Evolutionary conservation across 495 filamentous ascomycete species (phyloP).

Genomic region (Schizothecium vesticola): DNA sequence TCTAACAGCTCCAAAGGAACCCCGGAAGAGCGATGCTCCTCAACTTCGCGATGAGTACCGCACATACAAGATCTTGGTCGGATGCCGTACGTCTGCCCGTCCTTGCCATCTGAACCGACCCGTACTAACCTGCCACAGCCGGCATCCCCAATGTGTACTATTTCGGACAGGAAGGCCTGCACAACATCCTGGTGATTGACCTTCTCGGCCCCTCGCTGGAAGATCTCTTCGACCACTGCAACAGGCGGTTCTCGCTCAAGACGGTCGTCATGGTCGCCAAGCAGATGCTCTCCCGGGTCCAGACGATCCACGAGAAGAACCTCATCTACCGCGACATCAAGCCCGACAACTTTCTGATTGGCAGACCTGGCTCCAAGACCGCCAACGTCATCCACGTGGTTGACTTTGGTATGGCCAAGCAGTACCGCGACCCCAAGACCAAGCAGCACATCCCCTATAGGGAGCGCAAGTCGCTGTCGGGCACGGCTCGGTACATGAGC

Average conservation of each 20-base stretch:
- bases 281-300: slow-evolving; percentile 97
- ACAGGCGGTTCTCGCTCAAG: slow-evolving; percentile 90
- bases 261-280: slow-evolving; percentile 99
- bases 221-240: slow-evolving; percentile 97
- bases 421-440: slow-evolving; percentile 97
- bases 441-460: slow-evolving; percentile 99
- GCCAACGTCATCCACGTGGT: slow-evolving; percentile 99
- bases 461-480: slow-evolving; percentile 94
- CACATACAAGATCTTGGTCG: slow-evolving; percentile 98
- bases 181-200: slow-evolving; percentile 99
- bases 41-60: slow-evolving; percentile 98
- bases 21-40: slow-evolving; percentile 95
- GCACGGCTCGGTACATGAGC: slow-evolving; percentile 98
- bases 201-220: slow-evolving; percentile 93
- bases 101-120: slow-evolving; percentile 5
- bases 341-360: slow-evolving; percentile 98
- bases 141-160: slow-evolving; percentile 99
- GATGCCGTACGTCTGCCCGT: slow-evolving; percentile 79
- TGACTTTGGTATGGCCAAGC: slow-evolving; percentile 99
- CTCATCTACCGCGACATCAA: slow-evolving; percentile 99
- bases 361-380: slow-evolving; percentile 83
- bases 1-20: slow-evolving; percentile 58
- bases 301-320: slow-evolving; percentile 99
- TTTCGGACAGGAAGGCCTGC: slow-evolving; percentile 96
- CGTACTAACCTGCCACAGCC: slow-evolving; percentile 45